Evolutionary conservation across 139 green algal species (phyloP).

Genomic region (Micractinium conductrix): DNA sequence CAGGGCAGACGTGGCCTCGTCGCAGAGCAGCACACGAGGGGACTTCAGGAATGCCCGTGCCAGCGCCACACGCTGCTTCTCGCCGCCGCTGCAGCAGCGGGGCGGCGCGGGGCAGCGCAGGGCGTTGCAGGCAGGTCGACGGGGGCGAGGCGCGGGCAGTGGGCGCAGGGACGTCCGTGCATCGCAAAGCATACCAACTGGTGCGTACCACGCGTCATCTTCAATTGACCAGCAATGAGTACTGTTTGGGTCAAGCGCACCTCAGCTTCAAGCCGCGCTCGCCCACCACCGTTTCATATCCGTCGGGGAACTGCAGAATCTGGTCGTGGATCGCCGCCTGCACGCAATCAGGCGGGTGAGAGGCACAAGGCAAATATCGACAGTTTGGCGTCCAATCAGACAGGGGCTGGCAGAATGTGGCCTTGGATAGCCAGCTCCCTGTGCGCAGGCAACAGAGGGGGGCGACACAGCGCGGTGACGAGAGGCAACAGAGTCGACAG

Average conservation of each 20-base stretch:
- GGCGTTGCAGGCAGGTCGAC: not conserved
- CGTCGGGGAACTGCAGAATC: conserved; percentile 89
- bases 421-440: too few relatives aligned
- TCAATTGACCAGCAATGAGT: too few relatives aligned
- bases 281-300: conserved; percentile 92
- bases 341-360: conserved; percentile 10
- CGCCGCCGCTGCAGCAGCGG: conserved; percentile 67
- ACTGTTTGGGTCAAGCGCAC: not conserved
- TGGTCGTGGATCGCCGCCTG: conserved; percentile 83
- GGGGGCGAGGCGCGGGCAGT: not conserved
- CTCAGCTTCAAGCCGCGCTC: conserved; percentile 94
- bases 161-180: not conserved
- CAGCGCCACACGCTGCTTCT: conserved; percentile 90
- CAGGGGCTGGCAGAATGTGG: too few relatives aligned
- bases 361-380: not conserved
- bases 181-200: too few relatives aligned
- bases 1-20: conserved; percentile 94
- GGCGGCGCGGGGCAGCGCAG: too few relatives aligned
- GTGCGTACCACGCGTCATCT: too few relatives aligned
- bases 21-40: conserved; percentile 83
- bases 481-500: too few relatives aligned
- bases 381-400: too few relatives aligned
- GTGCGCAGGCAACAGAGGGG: too few relatives aligned
- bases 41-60: conserved; percentile 86
- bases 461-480: too few relatives aligned